These are phyloP conservation scores for Schwanniomyces etchellsii DNA, from an alignment of 1,139 yeast genomes.

Conservation along the genomic window DNA sequence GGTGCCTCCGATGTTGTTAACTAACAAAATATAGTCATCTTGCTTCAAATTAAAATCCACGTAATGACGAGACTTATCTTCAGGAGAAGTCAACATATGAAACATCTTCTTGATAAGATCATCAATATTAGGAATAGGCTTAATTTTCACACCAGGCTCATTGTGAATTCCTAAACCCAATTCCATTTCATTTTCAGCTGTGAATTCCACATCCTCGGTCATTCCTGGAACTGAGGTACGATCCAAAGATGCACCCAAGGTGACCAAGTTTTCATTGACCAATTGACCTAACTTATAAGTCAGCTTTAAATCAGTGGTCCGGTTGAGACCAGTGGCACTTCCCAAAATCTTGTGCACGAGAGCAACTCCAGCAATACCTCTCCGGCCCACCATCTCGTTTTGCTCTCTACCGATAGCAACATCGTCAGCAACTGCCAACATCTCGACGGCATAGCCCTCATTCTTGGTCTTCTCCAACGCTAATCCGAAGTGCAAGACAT, in stretches of 20 bases:
- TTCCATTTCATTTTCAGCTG: conserved; percentile 59
- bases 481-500: conserved; percentile 83
- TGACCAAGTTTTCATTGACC: conserved; percentile 63
- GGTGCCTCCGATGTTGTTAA: conserved; percentile 84
- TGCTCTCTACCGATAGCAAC: conserved; percentile 87
- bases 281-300: conserved; percentile 56
- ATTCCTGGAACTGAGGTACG: conserved; percentile 89
- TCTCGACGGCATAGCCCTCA: conserved; percentile 64
- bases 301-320: conserved; percentile 31
- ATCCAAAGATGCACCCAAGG: conserved; percentile 86
- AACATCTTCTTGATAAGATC: conserved; percentile 50
- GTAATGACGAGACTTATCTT: conserved; percentile 65
- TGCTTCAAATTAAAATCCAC: conserved; percentile 49
- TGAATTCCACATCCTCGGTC: conserved; percentile 37
- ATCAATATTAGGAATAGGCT: conserved; percentile 67
- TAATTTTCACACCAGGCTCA: conserved; percentile 76
- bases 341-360: conserved; percentile 84
- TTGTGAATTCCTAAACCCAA: conserved; percentile 95
- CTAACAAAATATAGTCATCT: conserved; percentile 64
- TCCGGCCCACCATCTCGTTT: conserved; percentile 86
- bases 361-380: conserved; percentile 90
- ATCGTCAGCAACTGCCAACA: conserved; percentile 79
- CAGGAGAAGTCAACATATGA: conserved; percentile 44
- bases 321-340: conserved; percentile 46
- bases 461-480: conserved; percentile 85